Evolutionary conservation across 345 rosid genomes (phyloP), one percentile per base, ranked within the genome.

Genomic region (Pseudoturritis turrita): DNA sequence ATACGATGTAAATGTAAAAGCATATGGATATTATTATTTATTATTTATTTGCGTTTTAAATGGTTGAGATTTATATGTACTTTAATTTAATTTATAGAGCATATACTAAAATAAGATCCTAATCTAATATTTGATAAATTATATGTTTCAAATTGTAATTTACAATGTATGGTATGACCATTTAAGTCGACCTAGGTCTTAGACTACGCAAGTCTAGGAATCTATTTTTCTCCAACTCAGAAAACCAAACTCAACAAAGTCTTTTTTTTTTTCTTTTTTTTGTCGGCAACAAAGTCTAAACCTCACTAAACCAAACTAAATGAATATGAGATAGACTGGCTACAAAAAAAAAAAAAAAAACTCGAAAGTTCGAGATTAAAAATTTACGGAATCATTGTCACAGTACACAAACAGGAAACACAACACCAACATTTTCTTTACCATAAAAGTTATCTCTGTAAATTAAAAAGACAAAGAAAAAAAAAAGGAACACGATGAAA

Each of bases 401-500:
- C 60, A 65, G 60, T 58, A 65, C 59, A 65, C 77, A 57, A 56
- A 65, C 65, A 73, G 51, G 21, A 62, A 71, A 37, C 75, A 47
- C 60, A 65, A 58, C 61, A 65, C 66, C 44, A 57, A 28, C 61
- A 57, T 57, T 39, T 49, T 74, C 72, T 56, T 74, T 28, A 17
- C 14, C 51, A 73, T 15, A 74, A 67, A 75, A 61, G 74, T 66
- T 58, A 65, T 55, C 50, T 35, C n/a, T 39, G 72, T 57, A 49
- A 74, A 55, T 36, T 14, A 65, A 45, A 50, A 51, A 50, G 1
- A 33, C 36, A 33, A 36, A 31, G 21, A 14, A 22, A 59, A 59
- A n/a, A 49, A 45, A 54, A 47, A 72, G 15, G 65, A 65, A 65
- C 77, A 73, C 71, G 65, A 61, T 69, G 59, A 62, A 75, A 68